These are phyloP conservation scores for Xylaria hypoxylon DNA, from an alignment of 2,329 filamentous ascomycete genomes.

Conservation along the genomic window DNA sequence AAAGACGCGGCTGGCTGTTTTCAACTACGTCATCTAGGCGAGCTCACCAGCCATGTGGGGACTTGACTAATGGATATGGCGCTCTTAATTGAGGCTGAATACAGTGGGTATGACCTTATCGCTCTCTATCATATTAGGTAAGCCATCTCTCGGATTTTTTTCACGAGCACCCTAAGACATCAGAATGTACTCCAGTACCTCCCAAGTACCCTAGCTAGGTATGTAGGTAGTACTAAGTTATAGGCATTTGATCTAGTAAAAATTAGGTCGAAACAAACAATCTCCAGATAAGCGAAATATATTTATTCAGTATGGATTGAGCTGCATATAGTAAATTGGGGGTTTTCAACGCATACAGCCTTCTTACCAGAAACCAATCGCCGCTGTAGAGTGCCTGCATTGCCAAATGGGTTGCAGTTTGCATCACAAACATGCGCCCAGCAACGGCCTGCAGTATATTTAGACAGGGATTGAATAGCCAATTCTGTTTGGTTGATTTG, in stretches of 20 bases:
- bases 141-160: background rate
- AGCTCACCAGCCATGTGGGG: background rate
- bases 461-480: conserved; percentile 21
- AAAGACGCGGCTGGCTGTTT: conserved; percentile 33
- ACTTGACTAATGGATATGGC: background rate
- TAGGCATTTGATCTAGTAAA: too few species aligned
- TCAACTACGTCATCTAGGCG: conserved; percentile 33
- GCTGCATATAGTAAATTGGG: too few species aligned
- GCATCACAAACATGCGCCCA: conserved; percentile 20
- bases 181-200: too few species aligned
- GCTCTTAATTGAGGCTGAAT: conserved; percentile 2
- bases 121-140: background rate
- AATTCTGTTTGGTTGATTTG: conserved; percentile 29
- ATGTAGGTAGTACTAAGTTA: too few species aligned
- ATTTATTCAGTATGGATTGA: too few species aligned
- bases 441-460: conserved; percentile 22
- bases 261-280: too few species aligned
- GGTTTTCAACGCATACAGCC: too few species aligned
- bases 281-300: too few species aligned
- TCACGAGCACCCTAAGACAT: too few species aligned
- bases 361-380: background rate
- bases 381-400: conserved; percentile 16
- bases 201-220: too few species aligned
- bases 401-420: conserved; percentile 22
- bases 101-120: background rate